phyloP scores from a whole-genome alignment of 176 grass and related monocot genomes.

The Aegilops umbellulata region DNA sequence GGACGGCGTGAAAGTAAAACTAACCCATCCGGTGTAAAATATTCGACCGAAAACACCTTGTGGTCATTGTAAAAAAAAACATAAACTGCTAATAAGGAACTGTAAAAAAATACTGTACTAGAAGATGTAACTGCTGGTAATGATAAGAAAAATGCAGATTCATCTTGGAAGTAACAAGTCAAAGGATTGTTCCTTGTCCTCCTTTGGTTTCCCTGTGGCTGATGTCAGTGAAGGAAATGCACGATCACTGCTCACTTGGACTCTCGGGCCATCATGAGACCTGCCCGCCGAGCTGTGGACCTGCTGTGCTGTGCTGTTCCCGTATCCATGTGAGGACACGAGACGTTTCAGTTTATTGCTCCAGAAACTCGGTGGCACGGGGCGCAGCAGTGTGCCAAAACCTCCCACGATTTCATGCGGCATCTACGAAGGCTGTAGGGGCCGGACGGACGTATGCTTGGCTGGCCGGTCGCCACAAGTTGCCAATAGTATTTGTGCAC shows the following conservation, averaged over 20 bases:
- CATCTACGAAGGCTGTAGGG: conserved; percentile 12
- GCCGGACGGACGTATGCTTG: background rate
- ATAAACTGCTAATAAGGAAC: conserved; percentile 11
- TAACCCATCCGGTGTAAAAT: background rate
- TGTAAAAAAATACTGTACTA: conserved; percentile 3
- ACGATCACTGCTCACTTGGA: background rate
- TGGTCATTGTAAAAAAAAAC: conserved; percentile 33
- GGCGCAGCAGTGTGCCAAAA: conserved; percentile 24
- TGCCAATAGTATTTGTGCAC: background rate
- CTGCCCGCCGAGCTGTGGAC: conserved; percentile 18
- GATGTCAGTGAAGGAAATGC: background rate
- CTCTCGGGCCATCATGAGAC: background rate
- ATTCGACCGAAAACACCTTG: background rate
- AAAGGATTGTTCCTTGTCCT: background rate
- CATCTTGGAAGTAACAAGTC: background rate
- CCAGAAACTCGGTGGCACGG: conserved; percentile 26
- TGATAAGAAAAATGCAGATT: conserved; percentile 19
- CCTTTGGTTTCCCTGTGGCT: conserved; percentile 7
- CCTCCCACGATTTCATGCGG: conserved; percentile 59
- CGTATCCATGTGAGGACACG: conserved; percentile 26
- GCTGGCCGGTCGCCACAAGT: background rate
- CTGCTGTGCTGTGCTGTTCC: conserved; percentile 12
- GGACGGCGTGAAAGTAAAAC: background rate
- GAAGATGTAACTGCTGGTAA: background rate
- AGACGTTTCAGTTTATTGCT: conserved; percentile 14